phyloP scores from a whole-genome alignment of 192 early-diverging fungal species.

The Phlyctochytrium planicorne region DNA sequence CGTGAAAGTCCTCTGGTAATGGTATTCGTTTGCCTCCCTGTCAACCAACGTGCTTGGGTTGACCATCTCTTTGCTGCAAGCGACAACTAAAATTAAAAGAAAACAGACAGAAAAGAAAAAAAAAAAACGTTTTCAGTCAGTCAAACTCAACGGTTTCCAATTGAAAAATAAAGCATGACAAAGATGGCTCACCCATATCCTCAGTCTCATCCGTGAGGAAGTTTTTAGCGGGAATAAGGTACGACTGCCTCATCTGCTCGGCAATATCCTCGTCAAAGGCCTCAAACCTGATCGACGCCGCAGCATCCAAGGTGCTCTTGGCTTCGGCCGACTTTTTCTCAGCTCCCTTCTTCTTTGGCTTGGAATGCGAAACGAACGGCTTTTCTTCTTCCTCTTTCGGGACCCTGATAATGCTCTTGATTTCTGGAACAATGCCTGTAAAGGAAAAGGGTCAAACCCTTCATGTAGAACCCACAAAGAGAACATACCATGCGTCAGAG shows the following conservation, averaged over 20 bases:
- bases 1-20: neutral
- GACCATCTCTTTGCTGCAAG: neutral
- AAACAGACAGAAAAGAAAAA: too few species aligned
- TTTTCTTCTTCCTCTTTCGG: neutral
- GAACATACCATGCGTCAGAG: neutral
- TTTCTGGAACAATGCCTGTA: neutral
- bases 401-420: neutral
- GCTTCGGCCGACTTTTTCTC: neutral
- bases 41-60: neutral
- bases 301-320: neutral
- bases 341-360: neutral
- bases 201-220: neutral
- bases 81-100: neutral
- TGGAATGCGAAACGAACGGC: neutral
- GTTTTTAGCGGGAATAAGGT: neutral
- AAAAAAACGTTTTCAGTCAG: neutral
- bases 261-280: neutral
- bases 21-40: neutral
- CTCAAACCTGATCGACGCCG: neutral
- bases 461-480: neutral
- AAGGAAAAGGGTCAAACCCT: neutral
- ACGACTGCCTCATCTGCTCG: neutral
- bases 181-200: neutral
- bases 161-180: neutral
- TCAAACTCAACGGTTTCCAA: neutral